These are phyloP conservation scores for Candida loeiensis DNA, from an alignment of 805 yeast genomes.

Conservation along the genomic window DNA sequence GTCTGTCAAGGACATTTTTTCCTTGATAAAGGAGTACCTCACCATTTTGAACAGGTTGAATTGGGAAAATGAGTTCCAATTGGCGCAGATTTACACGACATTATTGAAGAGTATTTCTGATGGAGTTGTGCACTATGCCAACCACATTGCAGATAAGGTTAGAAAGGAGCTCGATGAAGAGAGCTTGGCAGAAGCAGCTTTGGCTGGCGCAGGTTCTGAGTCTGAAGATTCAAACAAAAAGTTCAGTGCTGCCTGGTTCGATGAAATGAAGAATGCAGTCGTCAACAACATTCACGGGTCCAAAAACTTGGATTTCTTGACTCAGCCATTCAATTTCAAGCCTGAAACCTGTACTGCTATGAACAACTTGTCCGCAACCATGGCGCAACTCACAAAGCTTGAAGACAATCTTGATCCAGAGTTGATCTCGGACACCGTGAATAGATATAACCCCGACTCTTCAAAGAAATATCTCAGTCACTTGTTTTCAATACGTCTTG, in stretches of 20 bases:
- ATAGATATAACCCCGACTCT: constrained; percentile 29
- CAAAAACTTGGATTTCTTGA: constrained; percentile 25
- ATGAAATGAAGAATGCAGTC: constrained; percentile 49
- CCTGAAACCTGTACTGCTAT: constrained; percentile 70
- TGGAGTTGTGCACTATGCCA: constrained; percentile 52
- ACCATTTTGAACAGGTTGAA: constrained; percentile 53
- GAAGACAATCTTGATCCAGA: constrained; percentile 63
- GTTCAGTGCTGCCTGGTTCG: constrained; percentile 38
- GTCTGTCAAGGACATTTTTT: constrained; percentile 66
- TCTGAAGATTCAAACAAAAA: constrained; percentile 5
- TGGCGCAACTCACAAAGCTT: constrained; percentile 45
- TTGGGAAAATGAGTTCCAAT: constrained; percentile 66
- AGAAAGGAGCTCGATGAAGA: constrained; percentile 42
- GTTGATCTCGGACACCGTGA: constrained; percentile 40
- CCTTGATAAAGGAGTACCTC: constrained; percentile 56
- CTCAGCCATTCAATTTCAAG: constrained; percentile 57
- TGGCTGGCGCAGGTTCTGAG: constrained; percentile 16
- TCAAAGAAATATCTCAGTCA: constrained; percentile 40
- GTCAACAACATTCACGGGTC: constrained; percentile 40
- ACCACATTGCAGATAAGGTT: constrained; percentile 33
- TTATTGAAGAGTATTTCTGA: constrained; percentile 62
- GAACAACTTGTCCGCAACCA: constrained; percentile 58
- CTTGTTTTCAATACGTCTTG: constrained; percentile 59
- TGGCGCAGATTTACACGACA: constrained; percentile 57
- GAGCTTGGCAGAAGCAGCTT: constrained; percentile 6